These are phyloP conservation scores for Pythium vanterpoolii DNA, from an alignment of 352 stramenopile genomes.

Conservation along the genomic window DNA sequence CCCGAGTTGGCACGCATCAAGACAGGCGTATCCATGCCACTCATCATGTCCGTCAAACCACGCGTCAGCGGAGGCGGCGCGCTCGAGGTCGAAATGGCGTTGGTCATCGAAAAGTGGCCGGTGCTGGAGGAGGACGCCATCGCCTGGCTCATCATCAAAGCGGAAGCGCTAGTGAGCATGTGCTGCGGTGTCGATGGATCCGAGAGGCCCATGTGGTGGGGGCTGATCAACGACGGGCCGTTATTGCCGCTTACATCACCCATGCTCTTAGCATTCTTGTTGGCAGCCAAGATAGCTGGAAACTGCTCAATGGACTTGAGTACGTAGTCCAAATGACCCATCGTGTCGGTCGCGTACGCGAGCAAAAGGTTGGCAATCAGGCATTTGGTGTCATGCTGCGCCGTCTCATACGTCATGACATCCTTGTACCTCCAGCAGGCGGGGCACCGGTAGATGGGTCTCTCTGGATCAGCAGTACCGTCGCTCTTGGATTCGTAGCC, in stretches of 20 bases:
- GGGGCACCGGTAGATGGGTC: conserved; percentile 78
- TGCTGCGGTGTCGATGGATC: conserved; percentile 35
- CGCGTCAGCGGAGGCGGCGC: conserved; percentile 32
- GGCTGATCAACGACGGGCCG: conserved; percentile 23
- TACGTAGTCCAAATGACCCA: conserved; percentile 70
- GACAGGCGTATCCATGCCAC: conserved; percentile 64
- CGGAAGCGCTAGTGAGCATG: conserved; percentile 45
- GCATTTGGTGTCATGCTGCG: conserved; percentile 82
- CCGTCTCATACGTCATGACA: conserved; percentile 80
- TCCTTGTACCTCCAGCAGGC: conserved; percentile 85
- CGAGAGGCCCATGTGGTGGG: conserved; percentile 30
- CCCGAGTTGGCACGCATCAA: conserved; percentile 75
- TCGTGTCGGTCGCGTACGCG: conserved; percentile 77
- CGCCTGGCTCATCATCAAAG: conserved; percentile 72
- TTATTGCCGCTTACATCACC: conserved; percentile 3
- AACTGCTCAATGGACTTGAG: conserved; percentile 77
- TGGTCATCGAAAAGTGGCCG: conserved; percentile 59
- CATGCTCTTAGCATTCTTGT: conserved; percentile 46
- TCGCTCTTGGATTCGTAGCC: conserved; percentile 78
- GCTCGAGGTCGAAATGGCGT: conserved; percentile 31
- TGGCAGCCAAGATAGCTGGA: conserved; percentile 54
- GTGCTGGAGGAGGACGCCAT: conserved; percentile 33
- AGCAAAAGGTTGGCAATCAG: conserved; percentile 80
- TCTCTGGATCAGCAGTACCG: conserved; percentile 61
- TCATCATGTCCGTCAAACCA: conserved; percentile 61